A percentile compares a stretch with the other conserved stretches of the same genome.
Evolutionary conservation across 2,329 filamentous ascomycete species (phyloP).

Genomic region (Pezicula rhizophila): DNA sequence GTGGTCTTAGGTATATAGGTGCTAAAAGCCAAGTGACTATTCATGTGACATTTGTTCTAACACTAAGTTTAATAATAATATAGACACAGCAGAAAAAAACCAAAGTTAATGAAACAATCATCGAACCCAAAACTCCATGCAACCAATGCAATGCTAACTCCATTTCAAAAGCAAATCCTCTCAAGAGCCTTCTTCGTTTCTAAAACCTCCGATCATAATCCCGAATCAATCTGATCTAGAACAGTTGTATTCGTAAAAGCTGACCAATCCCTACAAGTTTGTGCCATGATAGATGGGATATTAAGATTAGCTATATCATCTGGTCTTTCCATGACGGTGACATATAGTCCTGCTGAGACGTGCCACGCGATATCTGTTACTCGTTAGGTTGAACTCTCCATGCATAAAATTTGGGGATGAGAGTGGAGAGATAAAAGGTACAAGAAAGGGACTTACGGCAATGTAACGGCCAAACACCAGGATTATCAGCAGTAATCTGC

Average conservation of each 20-base stretch:
- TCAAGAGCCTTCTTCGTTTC: background rate
- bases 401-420: no score
- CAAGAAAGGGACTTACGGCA: slow-evolving; percentile 34
- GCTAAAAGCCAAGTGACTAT: no score
- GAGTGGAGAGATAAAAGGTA: slow-evolving; percentile 42
- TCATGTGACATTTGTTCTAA: no score
- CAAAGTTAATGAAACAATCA: no score
- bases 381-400: slow-evolving; percentile 28
- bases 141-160: no score
- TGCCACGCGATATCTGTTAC: slow-evolving; percentile 38
- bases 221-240: slow-evolving; percentile 40
- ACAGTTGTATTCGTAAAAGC: slow-evolving; percentile 41
- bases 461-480: slow-evolving; percentile 46
- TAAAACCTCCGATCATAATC: background rate
- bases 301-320: slow-evolving; percentile 32
- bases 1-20: no score
- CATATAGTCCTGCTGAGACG: slow-evolving; percentile 32
- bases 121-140: no score
- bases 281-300: slow-evolving; percentile 45
- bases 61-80: no score
- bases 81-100: no score
- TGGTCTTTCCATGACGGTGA: slow-evolving; percentile 30
- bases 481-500: slow-evolving; percentile 43
- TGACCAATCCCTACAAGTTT: slow-evolving; percentile 49
- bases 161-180: background rate